A percentile compares a stretch with the other conserved stretches of the same genome.
Conservation (phyloP, 2,329 filamentous ascomycete genomes). For the Paecilomyces sp. region DNA sequence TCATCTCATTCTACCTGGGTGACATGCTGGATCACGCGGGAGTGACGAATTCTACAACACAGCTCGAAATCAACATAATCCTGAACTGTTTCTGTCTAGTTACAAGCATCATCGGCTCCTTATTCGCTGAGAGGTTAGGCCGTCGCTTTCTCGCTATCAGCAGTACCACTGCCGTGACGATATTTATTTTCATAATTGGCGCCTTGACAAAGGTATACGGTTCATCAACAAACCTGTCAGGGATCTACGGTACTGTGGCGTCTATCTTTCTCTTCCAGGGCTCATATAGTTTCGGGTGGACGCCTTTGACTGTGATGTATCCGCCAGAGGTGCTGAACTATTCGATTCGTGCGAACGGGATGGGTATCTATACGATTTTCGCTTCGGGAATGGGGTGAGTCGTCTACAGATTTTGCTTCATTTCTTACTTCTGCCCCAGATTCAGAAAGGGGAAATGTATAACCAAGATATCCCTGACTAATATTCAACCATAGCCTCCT, state of each 20-base stretch:
- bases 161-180: not conserved
- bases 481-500: constrained; percentile 22
- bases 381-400: constrained; percentile 17
- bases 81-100: constrained; percentile 46
- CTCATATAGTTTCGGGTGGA: constrained; percentile 46
- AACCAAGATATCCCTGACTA: not conserved
- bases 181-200: constrained; percentile 46
- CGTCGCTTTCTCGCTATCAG: constrained; percentile 25
- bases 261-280: constrained; percentile 47
- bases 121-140: constrained; percentile 36
- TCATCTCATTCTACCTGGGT: constrained; percentile 38
- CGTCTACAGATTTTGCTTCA: not conserved
- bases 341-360: constrained; percentile 42
- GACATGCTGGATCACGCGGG: constrained; percentile 40
- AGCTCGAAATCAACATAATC: constrained; percentile 37
- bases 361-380: constrained; percentile 29
- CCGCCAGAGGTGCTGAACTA: constrained; percentile 46
- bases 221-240: constrained; percentile 8
- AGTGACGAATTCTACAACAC: constrained; percentile 35
- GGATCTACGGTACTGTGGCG: not conserved
- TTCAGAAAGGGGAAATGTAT: not conserved
- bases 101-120: constrained; percentile 37
- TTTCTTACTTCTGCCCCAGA: not conserved
- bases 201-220: constrained; percentile 39
- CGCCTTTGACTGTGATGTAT: constrained; percentile 43